Conservation (phyloP, 805 yeast genomes). For the Kodamaea restingae region DNA sequence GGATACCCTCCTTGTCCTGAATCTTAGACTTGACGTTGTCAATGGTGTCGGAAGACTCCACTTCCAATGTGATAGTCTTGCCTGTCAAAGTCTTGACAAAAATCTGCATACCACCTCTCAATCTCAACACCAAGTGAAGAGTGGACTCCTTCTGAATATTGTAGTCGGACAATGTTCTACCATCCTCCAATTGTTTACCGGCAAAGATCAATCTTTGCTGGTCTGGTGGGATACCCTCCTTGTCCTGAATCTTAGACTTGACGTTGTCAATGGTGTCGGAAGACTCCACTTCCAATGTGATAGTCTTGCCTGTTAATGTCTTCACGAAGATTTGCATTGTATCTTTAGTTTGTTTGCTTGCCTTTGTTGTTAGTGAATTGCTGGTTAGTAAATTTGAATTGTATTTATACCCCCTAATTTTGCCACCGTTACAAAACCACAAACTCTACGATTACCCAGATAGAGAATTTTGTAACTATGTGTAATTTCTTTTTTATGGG, state of each 20-base stretch:
- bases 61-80: conserved; percentile 98
- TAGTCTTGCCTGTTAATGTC: conserved; percentile 99
- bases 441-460: conserved; percentile 2
- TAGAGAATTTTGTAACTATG: conserved; percentile 3
- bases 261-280: conserved; percentile 98
- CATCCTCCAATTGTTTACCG: conserved; percentile 99
- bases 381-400: neutral
- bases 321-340: conserved; percentile 98
- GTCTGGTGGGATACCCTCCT: conserved; percentile 99
- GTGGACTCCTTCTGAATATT: conserved; percentile 99
- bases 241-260: conserved; percentile 97
- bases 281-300: conserved; percentile 98
- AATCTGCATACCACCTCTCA: conserved; percentile 96
- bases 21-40: conserved; percentile 98
- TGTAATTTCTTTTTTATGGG: conserved; percentile 4
- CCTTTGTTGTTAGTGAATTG: conserved; percentile 1
- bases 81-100: conserved; percentile 99
- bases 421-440: conserved; percentile 8
- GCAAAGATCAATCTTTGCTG: conserved; percentile 99
- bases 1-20: too few relatives aligned
- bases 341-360: conserved; percentile 29
- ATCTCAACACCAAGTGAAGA: conserved; percentile 91
- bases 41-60: conserved; percentile 97
- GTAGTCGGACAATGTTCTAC: conserved; percentile 98
- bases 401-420: conserved; percentile 8